phyloP scores from a whole-genome alignment of 2,329 filamentous ascomycete species.

The Fusarium duplospermum region DNA sequence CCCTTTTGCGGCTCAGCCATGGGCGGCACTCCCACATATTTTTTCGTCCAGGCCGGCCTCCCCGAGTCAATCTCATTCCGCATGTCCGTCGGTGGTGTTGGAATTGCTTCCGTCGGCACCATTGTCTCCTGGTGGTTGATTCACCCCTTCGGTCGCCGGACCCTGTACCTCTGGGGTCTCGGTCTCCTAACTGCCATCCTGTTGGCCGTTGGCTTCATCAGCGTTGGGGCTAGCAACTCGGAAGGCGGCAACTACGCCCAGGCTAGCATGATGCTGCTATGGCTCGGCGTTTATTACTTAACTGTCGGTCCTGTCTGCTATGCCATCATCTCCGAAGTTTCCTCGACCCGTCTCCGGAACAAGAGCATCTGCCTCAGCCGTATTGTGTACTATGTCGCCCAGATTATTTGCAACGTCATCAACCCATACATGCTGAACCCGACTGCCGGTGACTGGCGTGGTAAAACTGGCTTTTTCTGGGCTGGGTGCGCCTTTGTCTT shows the following conservation, averaged over 20 bases:
- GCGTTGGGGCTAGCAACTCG: slow-evolving; percentile 42
- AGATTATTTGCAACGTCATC: slow-evolving; percentile 42
- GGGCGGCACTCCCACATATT: slow-evolving; percentile 4
- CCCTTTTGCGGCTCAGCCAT: slow-evolving; percentile 3
- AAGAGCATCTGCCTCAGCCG: slow-evolving; percentile 54
- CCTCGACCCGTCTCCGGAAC: slow-evolving; percentile 51
- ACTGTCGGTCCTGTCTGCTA: slow-evolving; percentile 55
- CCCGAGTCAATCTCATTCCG: slow-evolving; percentile 24
- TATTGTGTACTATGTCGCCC: slow-evolving; percentile 37
- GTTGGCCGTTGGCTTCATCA: slow-evolving; percentile 25
- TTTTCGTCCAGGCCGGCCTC: slow-evolving; percentile 5
- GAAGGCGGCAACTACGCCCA: slow-evolving; percentile 40
- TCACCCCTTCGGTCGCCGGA: slow-evolving; percentile 27
- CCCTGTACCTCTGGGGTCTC: slow-evolving; percentile 27
- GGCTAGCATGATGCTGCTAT: slow-evolving; percentile 53
- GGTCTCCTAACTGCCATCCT: slow-evolving; percentile 12
- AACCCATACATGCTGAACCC: slow-evolving; percentile 46
- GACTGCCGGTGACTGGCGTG: slow-evolving; percentile 43
- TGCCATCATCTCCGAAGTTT: slow-evolving; percentile 54
- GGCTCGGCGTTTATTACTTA: slow-evolving; percentile 54
- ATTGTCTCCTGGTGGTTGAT: slow-evolving; percentile 31
- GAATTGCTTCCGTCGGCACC: slow-evolving; percentile 31
- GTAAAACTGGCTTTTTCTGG: slow-evolving; percentile 56
- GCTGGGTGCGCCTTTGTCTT: slow-evolving; percentile 45
- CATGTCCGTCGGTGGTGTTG: slow-evolving; percentile 33